phyloP scores from a whole-genome alignment of 345 rosid species.

The Moricandia arvensis region DNA sequence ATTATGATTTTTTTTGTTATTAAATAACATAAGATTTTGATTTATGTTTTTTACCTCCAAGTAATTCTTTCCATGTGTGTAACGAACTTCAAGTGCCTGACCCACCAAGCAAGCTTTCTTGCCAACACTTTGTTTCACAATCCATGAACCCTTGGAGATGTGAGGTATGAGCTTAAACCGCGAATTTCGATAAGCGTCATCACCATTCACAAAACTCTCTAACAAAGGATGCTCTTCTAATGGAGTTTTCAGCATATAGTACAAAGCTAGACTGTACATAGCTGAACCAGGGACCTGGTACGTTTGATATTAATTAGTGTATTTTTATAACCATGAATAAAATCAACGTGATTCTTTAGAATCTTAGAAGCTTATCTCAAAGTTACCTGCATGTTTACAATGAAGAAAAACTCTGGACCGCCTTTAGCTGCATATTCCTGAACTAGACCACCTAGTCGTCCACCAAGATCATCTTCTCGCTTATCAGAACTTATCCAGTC shows the following conservation, averaged over 20 bases:
- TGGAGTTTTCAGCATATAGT: conserved; percentile 70
- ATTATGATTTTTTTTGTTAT: not conserved
- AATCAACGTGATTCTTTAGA: not conserved
- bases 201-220: conserved; percentile 74
- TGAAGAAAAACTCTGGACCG: conserved; percentile 75
- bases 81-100: conserved; percentile 65
- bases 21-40: not conserved
- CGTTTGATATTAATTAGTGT: not conserved
- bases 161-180: conserved; percentile 92
- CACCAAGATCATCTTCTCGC: conserved; percentile 73
- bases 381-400: conserved; percentile 72
- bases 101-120: conserved; percentile 83
- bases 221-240: conserved; percentile 67
- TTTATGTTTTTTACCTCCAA: conserved; percentile 55
- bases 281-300: conserved; percentile 71
- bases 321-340: not conserved
- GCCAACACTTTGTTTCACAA: conserved; percentile 92
- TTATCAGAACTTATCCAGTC: conserved; percentile 82
- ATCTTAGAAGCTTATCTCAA: not conserved
- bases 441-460: conserved; percentile 66
- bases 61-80: conserved; percentile 72
- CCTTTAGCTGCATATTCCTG: conserved; percentile 59
- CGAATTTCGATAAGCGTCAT: conserved; percentile 81
- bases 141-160: conserved; percentile 96
- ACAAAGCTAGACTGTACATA: conserved; percentile 58